Conservation (phyloP, 805 yeast genomes). For the Candida sanyiensis region DNA sequence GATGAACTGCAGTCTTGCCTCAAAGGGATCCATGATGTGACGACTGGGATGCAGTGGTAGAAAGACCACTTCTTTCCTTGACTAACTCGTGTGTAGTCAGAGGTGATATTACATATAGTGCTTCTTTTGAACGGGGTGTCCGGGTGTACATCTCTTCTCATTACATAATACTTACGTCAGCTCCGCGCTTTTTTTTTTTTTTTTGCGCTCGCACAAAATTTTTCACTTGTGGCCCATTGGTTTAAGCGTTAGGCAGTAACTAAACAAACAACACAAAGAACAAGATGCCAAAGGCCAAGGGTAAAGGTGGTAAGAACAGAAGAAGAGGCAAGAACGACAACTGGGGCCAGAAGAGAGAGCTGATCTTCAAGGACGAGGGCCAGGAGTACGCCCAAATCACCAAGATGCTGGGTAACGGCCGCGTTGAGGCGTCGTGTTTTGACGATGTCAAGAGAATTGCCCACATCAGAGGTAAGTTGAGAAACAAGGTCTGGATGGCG, state of each 20-base stretch:
- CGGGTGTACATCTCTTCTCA: slow-evolving; percentile 3
- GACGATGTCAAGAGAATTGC: slow-evolving; percentile 94
- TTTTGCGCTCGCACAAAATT: neutral
- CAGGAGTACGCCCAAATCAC: slow-evolving; percentile 98
- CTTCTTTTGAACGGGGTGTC: neutral
- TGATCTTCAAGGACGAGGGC: slow-evolving; percentile 87
- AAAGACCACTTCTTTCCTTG: no score
- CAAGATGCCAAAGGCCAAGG: slow-evolving; percentile 70
- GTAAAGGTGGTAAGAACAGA: slow-evolving; percentile 82
- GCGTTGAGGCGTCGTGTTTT: slow-evolving; percentile 92
- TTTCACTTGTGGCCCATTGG: slow-evolving; percentile 1
- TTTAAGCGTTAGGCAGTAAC: neutral
- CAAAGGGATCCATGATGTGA: slow-evolving; percentile 80
- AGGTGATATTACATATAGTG: no score
- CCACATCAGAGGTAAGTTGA: slow-evolving; percentile 96
- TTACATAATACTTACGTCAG: neutral
- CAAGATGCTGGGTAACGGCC: slow-evolving; percentile 97
- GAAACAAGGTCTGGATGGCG: slow-evolving; percentile 99
- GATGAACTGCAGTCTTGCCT: slow-evolving; percentile 70
- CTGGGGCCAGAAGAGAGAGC: slow-evolving; percentile 89
- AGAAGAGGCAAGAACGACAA: slow-evolving; percentile 97
- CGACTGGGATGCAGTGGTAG: no score
- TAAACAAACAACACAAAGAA: neutral
- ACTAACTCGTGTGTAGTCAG: no score
- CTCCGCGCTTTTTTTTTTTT: neutral